Conservation (phyloP, 805 yeast genomes). For the Yamadazyma paraphyllophila region DNA sequence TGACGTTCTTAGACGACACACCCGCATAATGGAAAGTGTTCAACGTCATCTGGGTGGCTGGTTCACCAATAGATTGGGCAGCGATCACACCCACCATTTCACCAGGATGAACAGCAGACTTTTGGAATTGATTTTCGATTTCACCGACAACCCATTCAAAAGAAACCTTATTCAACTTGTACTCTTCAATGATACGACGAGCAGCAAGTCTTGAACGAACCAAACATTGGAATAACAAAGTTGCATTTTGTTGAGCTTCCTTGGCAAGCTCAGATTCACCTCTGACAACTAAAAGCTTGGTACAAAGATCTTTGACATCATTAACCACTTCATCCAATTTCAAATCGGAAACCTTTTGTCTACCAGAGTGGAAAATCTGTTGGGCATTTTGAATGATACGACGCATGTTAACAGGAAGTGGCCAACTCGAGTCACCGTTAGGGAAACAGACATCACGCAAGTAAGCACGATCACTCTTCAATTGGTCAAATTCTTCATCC, state of each 20-base stretch:
- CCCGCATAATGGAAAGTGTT: conserved; percentile 98
- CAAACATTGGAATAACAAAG: conserved; percentile 84
- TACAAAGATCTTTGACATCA: conserved; percentile 68
- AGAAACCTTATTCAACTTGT: conserved; percentile 75
- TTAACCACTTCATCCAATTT: conserved; percentile 76
- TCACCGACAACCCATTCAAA: conserved; percentile 97
- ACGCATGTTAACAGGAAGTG: conserved; percentile 93
- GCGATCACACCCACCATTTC: conserved; percentile 98
- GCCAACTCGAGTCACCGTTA: conserved; percentile 96
- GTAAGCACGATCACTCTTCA: conserved; percentile 71
- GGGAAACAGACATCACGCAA: conserved; percentile 79
- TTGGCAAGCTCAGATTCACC: conserved; percentile 70
- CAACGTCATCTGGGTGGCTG: conserved; percentile 97
- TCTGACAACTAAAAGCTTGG: conserved; percentile 71
- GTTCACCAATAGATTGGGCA: conserved; percentile 97
- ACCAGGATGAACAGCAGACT: conserved; percentile 91
- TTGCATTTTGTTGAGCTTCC: conserved; percentile 93
- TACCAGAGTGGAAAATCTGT: conserved; percentile 92
- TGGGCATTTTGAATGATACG: conserved; percentile 97
- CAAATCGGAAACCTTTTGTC: conserved; percentile 85
- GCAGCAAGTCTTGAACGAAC: conserved; percentile 89
- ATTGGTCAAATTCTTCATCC: conserved; percentile 82
- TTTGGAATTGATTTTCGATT: conserved; percentile 88
- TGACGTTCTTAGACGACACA: conserved; percentile 94
- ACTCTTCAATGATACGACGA: conserved; percentile 90